These are phyloP conservation scores for Salix viminalis DNA, from an alignment of 345 rosid genomes.

Conservation along the genomic window DNA sequence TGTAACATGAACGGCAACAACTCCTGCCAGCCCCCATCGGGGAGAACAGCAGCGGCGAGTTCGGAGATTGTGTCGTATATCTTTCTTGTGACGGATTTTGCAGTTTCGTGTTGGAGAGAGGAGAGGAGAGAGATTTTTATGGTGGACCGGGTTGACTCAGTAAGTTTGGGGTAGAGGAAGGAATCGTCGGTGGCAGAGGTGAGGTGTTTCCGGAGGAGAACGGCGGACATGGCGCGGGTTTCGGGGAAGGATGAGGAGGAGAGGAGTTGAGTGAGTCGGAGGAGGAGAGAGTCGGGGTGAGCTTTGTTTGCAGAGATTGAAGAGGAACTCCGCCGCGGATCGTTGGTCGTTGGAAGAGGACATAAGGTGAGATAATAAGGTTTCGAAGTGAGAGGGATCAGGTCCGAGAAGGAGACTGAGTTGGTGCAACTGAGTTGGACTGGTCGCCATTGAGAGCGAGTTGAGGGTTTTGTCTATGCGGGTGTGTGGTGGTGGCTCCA, in stretches of 20 bases:
- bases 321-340: constrained; percentile 73
- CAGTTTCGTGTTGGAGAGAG: constrained; percentile 63
- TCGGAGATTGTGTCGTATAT: constrained; percentile 84
- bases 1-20: constrained; percentile 85
- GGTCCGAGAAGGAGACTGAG: constrained; percentile 74
- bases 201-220: constrained; percentile 85
- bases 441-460: constrained; percentile 21
- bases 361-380: constrained; percentile 73
- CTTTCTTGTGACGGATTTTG: constrained; percentile 74
- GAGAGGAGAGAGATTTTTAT: constrained; percentile 64
- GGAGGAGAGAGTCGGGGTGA: constrained; percentile 72
- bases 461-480: not conserved
- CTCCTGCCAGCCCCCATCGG: constrained; percentile 92
- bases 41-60: constrained; percentile 68
- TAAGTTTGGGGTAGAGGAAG: constrained; percentile 75
- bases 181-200: constrained; percentile 54
- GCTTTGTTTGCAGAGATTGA: constrained; percentile 81
- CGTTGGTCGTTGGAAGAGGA: constrained; percentile 93
- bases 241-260: constrained; percentile 62
- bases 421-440: constrained; percentile 50
- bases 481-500: not conserved
- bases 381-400: constrained; percentile 73
- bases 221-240: constrained; percentile 85
- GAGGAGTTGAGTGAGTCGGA: constrained; percentile 77
- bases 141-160: constrained; percentile 57